Conservation (phyloP, 805 yeast genomes). For the Zygosaccharomyces gambellarensis region DNA sequence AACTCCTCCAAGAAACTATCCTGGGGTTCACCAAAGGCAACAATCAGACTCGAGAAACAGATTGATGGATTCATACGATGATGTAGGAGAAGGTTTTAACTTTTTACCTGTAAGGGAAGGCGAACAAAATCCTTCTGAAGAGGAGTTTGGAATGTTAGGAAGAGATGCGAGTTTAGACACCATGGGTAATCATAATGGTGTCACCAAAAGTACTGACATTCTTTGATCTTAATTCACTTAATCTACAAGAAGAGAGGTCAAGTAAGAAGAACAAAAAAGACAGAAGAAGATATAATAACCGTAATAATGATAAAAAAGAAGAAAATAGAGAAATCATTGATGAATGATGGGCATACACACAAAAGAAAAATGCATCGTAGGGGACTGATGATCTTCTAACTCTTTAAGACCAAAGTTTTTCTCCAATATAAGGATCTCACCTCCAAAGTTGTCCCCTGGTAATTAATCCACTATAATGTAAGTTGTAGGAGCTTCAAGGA, state of each 20-base stretch:
- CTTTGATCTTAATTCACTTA: constrained; percentile 8
- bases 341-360: too few relatives aligned
- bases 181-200: constrained; percentile 11
- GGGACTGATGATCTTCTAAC: background rate
- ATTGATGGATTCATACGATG: constrained; percentile 25
- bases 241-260: background rate
- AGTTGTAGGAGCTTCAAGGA: background rate
- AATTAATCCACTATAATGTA: background rate
- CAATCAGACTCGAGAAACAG: constrained; percentile 31
- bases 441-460: background rate
- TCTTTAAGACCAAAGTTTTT: background rate
- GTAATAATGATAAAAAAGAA: background rate
- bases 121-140: background rate
- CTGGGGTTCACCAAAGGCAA: constrained; percentile 24
- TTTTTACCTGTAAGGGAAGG: constrained; percentile 2
- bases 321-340: background rate
- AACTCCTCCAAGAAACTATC: constrained; percentile 19
- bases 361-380: background rate
- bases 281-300: too few relatives aligned
- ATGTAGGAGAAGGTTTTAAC: constrained; percentile 15
- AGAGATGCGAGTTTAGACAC: constrained; percentile 24
- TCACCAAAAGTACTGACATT: constrained; percentile 15
- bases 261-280: too few relatives aligned
- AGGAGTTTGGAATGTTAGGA: constrained; percentile 11
- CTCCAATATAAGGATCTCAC: background rate